Base-by-base conservation (phyloP, 2,329 filamentous ascomycete genomes). In the Cladosporium velox region DNA sequence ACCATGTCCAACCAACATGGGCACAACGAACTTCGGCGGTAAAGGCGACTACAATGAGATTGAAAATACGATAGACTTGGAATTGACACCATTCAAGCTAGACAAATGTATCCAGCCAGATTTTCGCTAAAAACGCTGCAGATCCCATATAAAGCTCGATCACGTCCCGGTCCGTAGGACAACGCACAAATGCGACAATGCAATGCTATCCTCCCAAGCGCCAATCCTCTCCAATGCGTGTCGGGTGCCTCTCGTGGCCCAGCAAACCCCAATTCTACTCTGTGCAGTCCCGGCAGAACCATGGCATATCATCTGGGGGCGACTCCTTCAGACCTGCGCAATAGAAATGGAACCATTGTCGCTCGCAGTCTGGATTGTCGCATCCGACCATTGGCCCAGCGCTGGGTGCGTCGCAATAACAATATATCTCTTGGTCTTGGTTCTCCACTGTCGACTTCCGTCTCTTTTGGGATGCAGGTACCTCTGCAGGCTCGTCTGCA, bases 341-440 rank as follows among this genome's bases (percentile, higher is more conserved):
- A 68, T 88, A 87, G 47, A 93, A 84, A 76, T 94, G 91, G 76
- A 93, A 94, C 91, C 91, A 94, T 76, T 93, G 90, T 41, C 87
- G 86, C 70, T 90, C 87, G 79, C 91, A 94, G 78, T 90, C 80
- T 80, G 66, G 55, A 74, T 92, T 92, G 81, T 94, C 91, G 79
- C 91, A 94, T 28, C 90, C 91, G 69, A 94, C 89, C 91, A 94
- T 94, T 73, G 64, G 63, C 14, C 74, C 72, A 5, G 64, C 55
- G 15, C 64, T 65, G 14, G 64, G 64, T 28, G 64, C 49, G 3
- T 65, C 58, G 57, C 64, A 65, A 21, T 59, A 60, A 47, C 64
- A 65, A 55, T 65, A 65, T 26, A 24, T 59, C 64, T 65, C 55
- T 28, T 57, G 55, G 21, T 21, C 64, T 21, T 60, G 55, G 64